Base-by-base conservation (phyloP, 2,329 filamentous ascomycete genomes). In the Colletotrichum tofieldiae region DNA sequence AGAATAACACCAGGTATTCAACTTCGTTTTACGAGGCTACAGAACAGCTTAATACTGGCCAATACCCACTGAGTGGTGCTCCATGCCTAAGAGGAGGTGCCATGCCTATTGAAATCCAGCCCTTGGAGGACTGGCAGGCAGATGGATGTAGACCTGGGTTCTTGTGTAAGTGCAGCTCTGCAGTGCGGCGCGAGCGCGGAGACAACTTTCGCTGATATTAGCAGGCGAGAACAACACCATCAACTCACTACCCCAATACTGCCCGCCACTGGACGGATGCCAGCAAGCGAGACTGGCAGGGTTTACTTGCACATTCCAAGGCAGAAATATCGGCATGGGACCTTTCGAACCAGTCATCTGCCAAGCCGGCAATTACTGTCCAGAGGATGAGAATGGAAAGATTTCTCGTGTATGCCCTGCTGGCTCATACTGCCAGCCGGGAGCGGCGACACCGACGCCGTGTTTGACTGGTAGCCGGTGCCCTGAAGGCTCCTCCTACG, bases 291-390 rank as follows among this genome's bases (percentile, higher is more conserved):
- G 84, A 64, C 64, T 85, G 1, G 78, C 79, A 0, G 81, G 82
- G 0, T 70, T 74, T 11, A 77, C 81, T 3, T 85, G 83, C 68
- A 41, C 63, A 1, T 75, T 80, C 5, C 29, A 79, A 0, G 82
- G 80, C 29, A 72, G 51, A 6, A 85, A 84, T 63, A 77, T 82
- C 20, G 81, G 76, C 2, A 86, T 86, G 84, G 84, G 84, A 0
- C 82, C 81, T 2, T 85, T 86, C 63, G 88, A 90, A 73, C 88
- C 88, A 1, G 79, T 86, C 4, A 77, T 89, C 9, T 90, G 88
- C 75, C 81, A 81, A 51, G 74, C 82, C 47, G 87, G 87, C 2
- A 81, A 78, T 62, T 89, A 88, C 73, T 90, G 88, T 61, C 87
- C 87, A 1, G 77, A 74, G 8, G 43, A 66, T 1, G 66, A 66